A percentile compares a stretch with the other conserved stretches of the same genome.
phyloP scores from a whole-genome alignment of 2,329 filamentous ascomycete species.

The Fusarium setosum region DNA sequence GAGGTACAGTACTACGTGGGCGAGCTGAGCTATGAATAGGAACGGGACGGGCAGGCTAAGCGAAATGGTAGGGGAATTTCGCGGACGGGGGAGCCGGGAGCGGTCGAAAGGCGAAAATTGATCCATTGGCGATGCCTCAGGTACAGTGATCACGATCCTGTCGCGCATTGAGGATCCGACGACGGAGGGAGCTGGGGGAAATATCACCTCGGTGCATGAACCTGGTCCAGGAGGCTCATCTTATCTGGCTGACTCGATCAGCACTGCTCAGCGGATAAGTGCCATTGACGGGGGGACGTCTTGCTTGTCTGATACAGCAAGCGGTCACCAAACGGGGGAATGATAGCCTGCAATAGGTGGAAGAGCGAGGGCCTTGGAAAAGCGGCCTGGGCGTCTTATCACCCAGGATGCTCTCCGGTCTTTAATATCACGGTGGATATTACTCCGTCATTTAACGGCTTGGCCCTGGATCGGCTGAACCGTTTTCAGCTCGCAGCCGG shows the following conservation, averaged over 20 bases:
- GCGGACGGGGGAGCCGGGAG: slow-evolving; percentile 15
- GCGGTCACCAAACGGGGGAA: slow-evolving; percentile 13
- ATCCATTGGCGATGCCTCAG: slow-evolving; percentile 5
- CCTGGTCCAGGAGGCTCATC: slow-evolving; percentile 14
- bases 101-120: slow-evolving; percentile 2
- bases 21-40: slow-evolving; percentile 40
- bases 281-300: neutral
- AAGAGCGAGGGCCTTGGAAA: slow-evolving; percentile 15
- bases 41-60: slow-evolving; percentile 9
- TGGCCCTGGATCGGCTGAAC: slow-evolving; percentile 28
- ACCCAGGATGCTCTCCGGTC: slow-evolving; percentile 7
- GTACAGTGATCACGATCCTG: neutral
- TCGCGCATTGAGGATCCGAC: slow-evolving; percentile 7
- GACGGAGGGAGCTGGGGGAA: neutral
- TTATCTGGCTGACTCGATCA: slow-evolving; percentile 9
- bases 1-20: too few species aligned
- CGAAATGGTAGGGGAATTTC: slow-evolving; percentile 13
- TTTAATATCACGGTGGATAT: slow-evolving; percentile 24
- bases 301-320: slow-evolving; percentile 14
- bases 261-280: neutral
- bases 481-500: slow-evolving; percentile 37
- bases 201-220: slow-evolving; percentile 35
- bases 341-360: neutral
- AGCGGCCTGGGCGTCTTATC: slow-evolving; percentile 18
- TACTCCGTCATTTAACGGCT: slow-evolving; percentile 7